Evolutionary conservation across 78 protist genomes (phyloP).

Genomic region (Dictyostelium purpureum): DNA sequence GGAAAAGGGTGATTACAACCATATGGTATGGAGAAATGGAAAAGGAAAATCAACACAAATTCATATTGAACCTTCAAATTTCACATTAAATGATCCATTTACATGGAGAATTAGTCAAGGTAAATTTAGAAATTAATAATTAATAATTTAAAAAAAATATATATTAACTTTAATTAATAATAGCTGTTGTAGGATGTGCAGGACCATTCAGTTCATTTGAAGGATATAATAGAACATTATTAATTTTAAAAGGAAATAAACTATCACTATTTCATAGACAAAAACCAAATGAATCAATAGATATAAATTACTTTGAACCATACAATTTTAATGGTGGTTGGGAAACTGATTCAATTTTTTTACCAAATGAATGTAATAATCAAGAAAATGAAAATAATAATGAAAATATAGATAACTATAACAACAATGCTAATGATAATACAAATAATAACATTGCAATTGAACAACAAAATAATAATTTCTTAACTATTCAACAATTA

Average conservation of each 20-base stretch:
- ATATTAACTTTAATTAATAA: background rate
- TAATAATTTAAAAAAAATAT: background rate
- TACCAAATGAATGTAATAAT: background rate
- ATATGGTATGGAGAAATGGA: constrained; percentile 59
- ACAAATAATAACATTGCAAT: too few species aligned
- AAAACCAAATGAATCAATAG: constrained; percentile 8
- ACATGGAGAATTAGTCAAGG: constrained; percentile 12
- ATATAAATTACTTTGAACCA: constrained; percentile 36
- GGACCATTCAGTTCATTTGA: constrained; percentile 57
- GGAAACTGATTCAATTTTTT: constrained; percentile 44
- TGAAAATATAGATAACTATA: background rate
- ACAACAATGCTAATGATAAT: background rate
- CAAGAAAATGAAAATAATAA: background rate
- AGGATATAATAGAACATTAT: constrained; percentile 23
- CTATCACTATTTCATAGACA: constrained; percentile 40
- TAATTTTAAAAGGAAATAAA: constrained; percentile 36
- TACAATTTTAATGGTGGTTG: constrained; percentile 52
- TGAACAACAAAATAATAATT: background rate
- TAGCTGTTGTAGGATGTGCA: constrained; percentile 11
- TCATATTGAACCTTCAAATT: constrained; percentile 37
- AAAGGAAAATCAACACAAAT: constrained; percentile 52
- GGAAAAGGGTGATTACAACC: background rate
- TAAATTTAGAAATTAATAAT: too few species aligned
- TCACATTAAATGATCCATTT: constrained; percentile 47
- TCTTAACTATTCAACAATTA: background rate